Percentiles rank a stretch among this genome's conserved stretches.
These are phyloP conservation scores for Cronartium quercuum DNA, from an alignment of 1,284 basidiomycete genomes.

Conservation along the genomic window DNA sequence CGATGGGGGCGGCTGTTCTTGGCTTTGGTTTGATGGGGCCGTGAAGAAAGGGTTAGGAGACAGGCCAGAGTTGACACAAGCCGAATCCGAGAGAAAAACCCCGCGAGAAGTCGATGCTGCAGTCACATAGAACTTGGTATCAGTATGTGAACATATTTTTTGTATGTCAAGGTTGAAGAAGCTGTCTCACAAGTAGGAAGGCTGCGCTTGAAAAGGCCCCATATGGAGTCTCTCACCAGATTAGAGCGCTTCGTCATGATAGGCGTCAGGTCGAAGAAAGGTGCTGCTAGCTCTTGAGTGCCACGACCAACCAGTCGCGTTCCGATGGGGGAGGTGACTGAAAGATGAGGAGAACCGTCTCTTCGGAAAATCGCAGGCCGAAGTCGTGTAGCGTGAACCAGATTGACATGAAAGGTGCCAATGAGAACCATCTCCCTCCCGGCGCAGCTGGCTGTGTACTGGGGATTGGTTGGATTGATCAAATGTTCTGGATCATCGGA, in stretches of 20 bases:
- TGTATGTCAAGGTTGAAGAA: too few species aligned
- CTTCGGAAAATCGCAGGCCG: background rate
- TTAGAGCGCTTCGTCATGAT: background rate
- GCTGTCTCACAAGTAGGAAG: background rate
- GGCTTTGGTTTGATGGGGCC: background rate
- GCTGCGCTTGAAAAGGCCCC: conserved; percentile 17
- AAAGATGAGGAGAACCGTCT: background rate
- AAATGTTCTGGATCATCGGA: conserved; percentile 17
- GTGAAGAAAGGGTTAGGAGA: conserved; percentile 5
- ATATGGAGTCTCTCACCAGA: background rate
- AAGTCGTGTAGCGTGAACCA: background rate
- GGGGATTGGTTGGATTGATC: conserved; percentile 18
- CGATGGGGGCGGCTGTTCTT: background rate
- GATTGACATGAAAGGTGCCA: conserved; percentile 11
- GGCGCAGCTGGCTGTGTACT: conserved; percentile 10
- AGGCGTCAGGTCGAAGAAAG: conserved; percentile 2
- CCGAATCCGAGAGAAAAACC: background rate
- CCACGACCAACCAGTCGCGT: background rate
- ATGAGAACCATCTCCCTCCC: conserved; percentile 3
- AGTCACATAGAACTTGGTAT: too few species aligned
- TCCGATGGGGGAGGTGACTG: background rate
- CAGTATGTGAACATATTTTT: too few species aligned
- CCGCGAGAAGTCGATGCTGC: too few species aligned
- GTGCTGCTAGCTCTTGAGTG: background rate
- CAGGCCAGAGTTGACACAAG: background rate